Percentiles rank a stretch among this genome's conserved stretches.
These are phyloP conservation scores for Teunomyces cretensis DNA, from an alignment of 805 yeast species.

Conservation along the genomic window DNA sequence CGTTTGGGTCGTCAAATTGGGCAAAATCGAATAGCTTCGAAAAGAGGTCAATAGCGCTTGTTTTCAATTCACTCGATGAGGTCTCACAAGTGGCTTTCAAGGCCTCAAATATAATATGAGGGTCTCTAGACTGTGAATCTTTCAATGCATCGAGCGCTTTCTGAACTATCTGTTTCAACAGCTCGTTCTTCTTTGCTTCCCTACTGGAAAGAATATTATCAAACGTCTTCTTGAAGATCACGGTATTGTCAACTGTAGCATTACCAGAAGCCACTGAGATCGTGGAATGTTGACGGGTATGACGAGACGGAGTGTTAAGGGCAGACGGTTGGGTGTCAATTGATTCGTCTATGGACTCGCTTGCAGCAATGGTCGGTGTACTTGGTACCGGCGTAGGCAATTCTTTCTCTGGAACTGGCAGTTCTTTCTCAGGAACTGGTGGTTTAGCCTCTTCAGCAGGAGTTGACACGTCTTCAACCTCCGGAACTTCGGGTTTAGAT, in stretches of 20 bases:
- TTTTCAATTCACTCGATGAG: conserved; percentile 56
- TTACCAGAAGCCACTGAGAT: conserved; percentile 5
- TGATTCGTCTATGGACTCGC: background rate
- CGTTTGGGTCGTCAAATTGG: conserved; percentile 60
- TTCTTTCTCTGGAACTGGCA: conserved; percentile 1
- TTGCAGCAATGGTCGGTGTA: background rate
- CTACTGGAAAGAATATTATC: conserved; percentile 56
- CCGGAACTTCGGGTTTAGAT: background rate
- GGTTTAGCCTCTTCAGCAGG: background rate
- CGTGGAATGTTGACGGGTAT: conserved; percentile 6
- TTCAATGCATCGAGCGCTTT: conserved; percentile 45
- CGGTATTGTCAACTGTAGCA: conserved; percentile 22
- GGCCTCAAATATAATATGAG: conserved; percentile 70
- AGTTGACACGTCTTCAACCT: background rate
- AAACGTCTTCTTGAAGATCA: conserved; percentile 52
- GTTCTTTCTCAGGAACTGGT: background rate
- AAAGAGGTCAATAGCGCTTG: conserved; percentile 77
- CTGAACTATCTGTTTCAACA: conserved; percentile 35
- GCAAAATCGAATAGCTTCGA: conserved; percentile 89
- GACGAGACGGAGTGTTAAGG: background rate
- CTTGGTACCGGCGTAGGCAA: background rate
- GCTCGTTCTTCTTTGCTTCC: conserved; percentile 57
- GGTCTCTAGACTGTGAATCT: conserved; percentile 40
- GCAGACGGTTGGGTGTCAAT: background rate
- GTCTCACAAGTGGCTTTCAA: conserved; percentile 74